phyloP scores from a whole-genome alignment of 139 green algal species.

The Zygnema cylindricum region DNA sequence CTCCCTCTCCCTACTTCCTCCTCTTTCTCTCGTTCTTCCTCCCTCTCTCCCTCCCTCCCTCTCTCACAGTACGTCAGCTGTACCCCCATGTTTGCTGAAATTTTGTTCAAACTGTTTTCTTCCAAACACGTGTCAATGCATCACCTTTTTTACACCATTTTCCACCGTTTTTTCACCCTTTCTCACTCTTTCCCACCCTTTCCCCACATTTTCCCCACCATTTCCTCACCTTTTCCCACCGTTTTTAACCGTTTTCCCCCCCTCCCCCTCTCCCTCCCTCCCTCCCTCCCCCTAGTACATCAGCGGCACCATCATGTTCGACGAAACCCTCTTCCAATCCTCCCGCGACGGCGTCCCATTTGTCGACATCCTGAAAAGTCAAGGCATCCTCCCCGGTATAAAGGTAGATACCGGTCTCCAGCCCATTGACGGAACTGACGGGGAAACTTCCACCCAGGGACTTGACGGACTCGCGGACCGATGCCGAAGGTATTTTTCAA shows the following conservation, averaged over 20 bases:
- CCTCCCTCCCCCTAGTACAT: slow-evolving; percentile 64
- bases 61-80: too few relatives aligned
- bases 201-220: neutral
- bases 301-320: slow-evolving; percentile 79
- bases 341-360: slow-evolving; percentile 76
- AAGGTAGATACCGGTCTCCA: slow-evolving; percentile 82
- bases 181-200: neutral
- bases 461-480: slow-evolving; percentile 77
- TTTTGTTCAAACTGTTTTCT: neutral
- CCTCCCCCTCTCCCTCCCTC: neutral
- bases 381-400: slow-evolving; percentile 67
- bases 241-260: neutral
- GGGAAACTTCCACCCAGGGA: slow-evolving; percentile 87
- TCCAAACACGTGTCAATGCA: neutral
- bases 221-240: neutral
- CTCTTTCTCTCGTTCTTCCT: neutral
- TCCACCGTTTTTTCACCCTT: neutral
- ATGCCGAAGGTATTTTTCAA: slow-evolving; percentile 70
- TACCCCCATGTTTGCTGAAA: too few relatives aligned
- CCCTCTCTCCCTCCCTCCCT: neutral
- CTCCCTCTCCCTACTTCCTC: neutral
- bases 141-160: neutral
- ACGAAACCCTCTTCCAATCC: slow-evolving; percentile 91
- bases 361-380: slow-evolving; percentile 71
- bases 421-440: slow-evolving; percentile 71